Base-by-base conservation (phyloP, 441 rosid species). In the Erodium texanum region DNA sequence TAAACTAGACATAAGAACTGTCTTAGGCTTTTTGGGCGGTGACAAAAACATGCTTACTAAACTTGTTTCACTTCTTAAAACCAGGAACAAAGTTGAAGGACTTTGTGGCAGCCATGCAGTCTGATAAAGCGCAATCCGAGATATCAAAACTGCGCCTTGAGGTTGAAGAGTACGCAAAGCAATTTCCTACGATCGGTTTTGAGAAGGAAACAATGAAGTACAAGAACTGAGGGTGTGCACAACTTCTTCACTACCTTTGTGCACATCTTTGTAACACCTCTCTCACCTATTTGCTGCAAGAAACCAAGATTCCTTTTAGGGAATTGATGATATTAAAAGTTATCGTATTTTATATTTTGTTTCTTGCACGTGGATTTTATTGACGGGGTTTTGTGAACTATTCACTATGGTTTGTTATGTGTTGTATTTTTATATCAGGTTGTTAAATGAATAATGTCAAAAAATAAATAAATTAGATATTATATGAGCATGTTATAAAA, bases 181-280 rank as follows among this genome's bases (percentile, higher is more conserved):
- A 81, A 63, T 92, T 92, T 73, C 92, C 96, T 2, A 92, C 98
- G 7, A 75, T 92, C 63, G 98, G 98, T 68, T 92, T 92, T 69
- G 92, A 87, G 83, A 92, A 89, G 81, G 98, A 88, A 76, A 82
- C 90, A 5, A 89, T 89, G 95, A 86, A 82, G 78, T 89, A 84
- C 87, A 88, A 82, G 80, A 80, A 83, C 71, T 92, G 73, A 76
- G 68, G 81, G 9, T 11, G 41, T 36, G 41, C 5, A 10, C 41
- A 36, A 36, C 41, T 36, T 36, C 8, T 36, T 36, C 41, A 36
- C 41, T 36, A 36, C 41, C 9, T 36, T 10, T 36, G 41, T 36
- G 41, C 9, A 0, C 41, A 36, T 36, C 41, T 41, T 41, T 9
- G 48, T 41, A 41, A 41, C 10, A 41, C 48, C 12, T 41, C 12